Percentiles rank a stretch among this genome's conserved stretches.
These are phyloP conservation scores for Cladobotryum mycophilum DNA, from an alignment of 2,329 filamentous ascomycete species.

Conservation along the genomic window DNA sequence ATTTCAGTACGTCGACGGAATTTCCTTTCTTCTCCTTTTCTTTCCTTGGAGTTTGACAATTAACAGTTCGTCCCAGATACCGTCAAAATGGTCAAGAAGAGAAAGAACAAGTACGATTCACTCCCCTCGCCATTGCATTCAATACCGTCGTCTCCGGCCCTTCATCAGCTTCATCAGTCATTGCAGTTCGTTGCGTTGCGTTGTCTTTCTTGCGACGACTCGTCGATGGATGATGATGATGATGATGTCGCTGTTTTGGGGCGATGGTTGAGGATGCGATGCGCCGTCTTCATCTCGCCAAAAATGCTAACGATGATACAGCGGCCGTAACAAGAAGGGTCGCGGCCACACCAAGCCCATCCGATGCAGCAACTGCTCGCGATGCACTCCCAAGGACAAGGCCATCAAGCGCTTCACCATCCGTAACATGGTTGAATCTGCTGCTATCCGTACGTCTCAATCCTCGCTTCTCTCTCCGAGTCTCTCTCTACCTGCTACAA, in stretches of 20 bases:
- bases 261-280: neutral
- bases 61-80: constrained; percentile 41
- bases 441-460: constrained; percentile 85
- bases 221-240: neutral
- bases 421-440: constrained; percentile 99
- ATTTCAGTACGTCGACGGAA: constrained; percentile 22
- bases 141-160: constrained; percentile 6
- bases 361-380: constrained; percentile 66
- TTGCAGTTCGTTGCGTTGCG: neutral
- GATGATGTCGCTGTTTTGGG: neutral
- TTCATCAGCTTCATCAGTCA: neutral
- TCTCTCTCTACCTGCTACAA: too few species aligned
- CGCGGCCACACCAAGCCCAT: constrained; percentile 99
- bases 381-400: constrained; percentile 98
- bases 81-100: constrained; percentile 66
- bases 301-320: constrained; percentile 33
- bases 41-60: constrained; percentile 20
- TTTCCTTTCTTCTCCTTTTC: constrained; percentile 14
- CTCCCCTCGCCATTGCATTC: constrained; percentile 3
- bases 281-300: neutral
- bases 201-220: neutral
- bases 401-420: constrained; percentile 99
- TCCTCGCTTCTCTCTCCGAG: too few species aligned
- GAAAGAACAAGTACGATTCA: constrained; percentile 59
- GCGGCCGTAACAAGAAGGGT: constrained; percentile 99